A percentile compares a stretch with the other conserved stretches of the same genome.
Conservation (phyloP, 2,329 filamentous ascomycete genomes). For the Sclerotiophoma versabilis region DNA sequence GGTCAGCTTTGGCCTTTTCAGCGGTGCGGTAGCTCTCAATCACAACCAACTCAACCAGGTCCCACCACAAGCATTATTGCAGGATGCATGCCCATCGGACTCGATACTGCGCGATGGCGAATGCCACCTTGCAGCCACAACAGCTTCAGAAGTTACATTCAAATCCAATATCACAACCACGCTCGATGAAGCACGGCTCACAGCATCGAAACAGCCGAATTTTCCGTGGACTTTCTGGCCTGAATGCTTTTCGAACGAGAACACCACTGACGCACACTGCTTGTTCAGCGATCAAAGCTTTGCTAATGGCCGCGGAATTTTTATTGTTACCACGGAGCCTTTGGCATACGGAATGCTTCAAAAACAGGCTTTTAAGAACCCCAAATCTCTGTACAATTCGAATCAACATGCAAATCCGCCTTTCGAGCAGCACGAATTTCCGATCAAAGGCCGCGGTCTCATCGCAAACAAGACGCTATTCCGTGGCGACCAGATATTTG, state of each 20-base stretch:
- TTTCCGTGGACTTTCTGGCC: constrained; percentile 47
- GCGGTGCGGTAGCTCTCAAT: constrained; percentile 31
- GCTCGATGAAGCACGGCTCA: constrained; percentile 32
- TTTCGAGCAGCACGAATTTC: constrained; percentile 40
- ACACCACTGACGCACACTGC: constrained; percentile 37
- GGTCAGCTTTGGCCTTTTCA: constrained; percentile 29
- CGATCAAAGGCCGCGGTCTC: constrained; percentile 43
- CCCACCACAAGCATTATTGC: constrained; percentile 30
- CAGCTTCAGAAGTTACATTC: constrained; percentile 20
- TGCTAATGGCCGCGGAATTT: constrained; percentile 42
- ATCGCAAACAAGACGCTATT: constrained; percentile 46
- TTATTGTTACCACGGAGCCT: constrained; percentile 35
- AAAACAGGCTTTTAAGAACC: constrained; percentile 39
- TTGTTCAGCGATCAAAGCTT: constrained; percentile 42
- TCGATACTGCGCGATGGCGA: constrained; percentile 33
- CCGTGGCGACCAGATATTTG: constrained; percentile 44
- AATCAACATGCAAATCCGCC: constrained; percentile 39
- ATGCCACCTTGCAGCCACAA: constrained; percentile 24
- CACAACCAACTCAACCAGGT: constrained; percentile 30
- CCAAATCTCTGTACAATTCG: constrained; percentile 22
- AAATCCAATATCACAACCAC: constrained; percentile 30
- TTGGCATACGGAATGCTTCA: constrained; percentile 38
- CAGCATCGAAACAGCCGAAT: constrained; percentile 27
- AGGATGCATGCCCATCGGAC: constrained; percentile 35
- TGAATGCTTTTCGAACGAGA: constrained; percentile 39